Conservation (phyloP, 1,284 basidiomycete genomes). For the Malassezia brasiliensis region DNA sequence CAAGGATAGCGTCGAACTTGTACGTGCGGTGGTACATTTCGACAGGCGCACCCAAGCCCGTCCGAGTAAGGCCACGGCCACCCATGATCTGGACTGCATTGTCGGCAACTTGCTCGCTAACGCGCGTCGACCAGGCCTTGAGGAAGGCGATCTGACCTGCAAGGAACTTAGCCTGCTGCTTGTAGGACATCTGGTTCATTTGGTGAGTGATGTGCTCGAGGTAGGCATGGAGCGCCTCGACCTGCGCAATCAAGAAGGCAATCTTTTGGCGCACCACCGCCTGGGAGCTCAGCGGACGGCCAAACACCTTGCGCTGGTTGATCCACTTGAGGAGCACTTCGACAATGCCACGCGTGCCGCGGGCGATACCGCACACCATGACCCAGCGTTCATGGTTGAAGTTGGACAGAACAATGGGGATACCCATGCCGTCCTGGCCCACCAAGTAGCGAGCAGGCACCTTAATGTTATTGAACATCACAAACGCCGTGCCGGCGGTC, state of each 20-base stretch:
- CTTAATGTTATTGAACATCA: slow-evolving; percentile 77
- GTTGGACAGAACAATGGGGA: slow-evolving; percentile 60
- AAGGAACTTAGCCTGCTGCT: slow-evolving; percentile 57
- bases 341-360: slow-evolving; percentile 50
- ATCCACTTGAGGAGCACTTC: slow-evolving; percentile 45
- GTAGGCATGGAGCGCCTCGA: slow-evolving; percentile 75
- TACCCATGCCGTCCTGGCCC: slow-evolving; percentile 69
- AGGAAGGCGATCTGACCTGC: slow-evolving; percentile 65
- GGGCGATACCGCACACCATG: slow-evolving; percentile 63
- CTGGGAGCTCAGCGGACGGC: slow-evolving; percentile 62
- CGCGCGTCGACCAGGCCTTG: slow-evolving; percentile 53
- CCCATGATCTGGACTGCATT: slow-evolving; percentile 69
- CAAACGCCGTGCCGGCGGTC: slow-evolving; percentile 60
- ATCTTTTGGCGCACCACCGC: slow-evolving; percentile 75
- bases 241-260: slow-evolving; percentile 72
- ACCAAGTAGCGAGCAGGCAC: slow-evolving; percentile 78
- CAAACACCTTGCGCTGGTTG: slow-evolving; percentile 46
- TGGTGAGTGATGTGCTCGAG: slow-evolving; percentile 80
- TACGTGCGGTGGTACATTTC: slow-evolving; percentile 56
- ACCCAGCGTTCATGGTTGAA: slow-evolving; percentile 54
- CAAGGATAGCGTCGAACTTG: slow-evolving; percentile 58
- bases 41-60: slow-evolving; percentile 55
- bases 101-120: slow-evolving; percentile 54
- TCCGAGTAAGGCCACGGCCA: slow-evolving; percentile 61
- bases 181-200: slow-evolving; percentile 69